Conservation (phyloP, 2,329 filamentous ascomycete species). For the Claviceps spartinae region DNA sequence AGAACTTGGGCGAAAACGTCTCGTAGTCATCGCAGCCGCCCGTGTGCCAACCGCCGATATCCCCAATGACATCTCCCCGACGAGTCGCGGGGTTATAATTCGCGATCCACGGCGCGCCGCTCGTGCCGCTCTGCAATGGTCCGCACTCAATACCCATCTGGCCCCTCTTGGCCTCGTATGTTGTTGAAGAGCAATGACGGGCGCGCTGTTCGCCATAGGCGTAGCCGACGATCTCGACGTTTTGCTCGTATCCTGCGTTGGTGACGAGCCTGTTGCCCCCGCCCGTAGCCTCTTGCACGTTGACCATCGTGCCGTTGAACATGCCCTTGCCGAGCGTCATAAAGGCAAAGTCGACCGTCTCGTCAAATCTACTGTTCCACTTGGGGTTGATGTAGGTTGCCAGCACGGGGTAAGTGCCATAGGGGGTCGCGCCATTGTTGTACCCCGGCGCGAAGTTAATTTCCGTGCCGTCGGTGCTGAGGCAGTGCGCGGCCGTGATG, state of each 20-base stretch:
- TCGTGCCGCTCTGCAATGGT: conserved; percentile 6
- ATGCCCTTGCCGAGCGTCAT: conserved; percentile 6
- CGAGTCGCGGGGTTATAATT: conserved; percentile 3
- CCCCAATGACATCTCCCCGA: conserved; percentile 5
- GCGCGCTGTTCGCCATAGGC: conserved; percentile 4
- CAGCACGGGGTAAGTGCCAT: conserved; percentile 6
- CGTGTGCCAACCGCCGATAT: conserved; percentile 7
- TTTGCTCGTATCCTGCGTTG: conserved; percentile 4
- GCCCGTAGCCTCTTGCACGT: conserved; percentile 6
- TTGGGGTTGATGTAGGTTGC: conserved; percentile 2
- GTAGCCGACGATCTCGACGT: conserved; percentile 6
- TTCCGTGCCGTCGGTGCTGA: conserved; percentile 4
- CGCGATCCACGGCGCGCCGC: conserved; percentile 7
- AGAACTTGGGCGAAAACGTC: conserved; percentile 5
- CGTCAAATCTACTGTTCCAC: conserved; percentile 4
- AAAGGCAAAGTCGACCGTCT: conserved; percentile 7
- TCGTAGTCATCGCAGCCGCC: conserved; percentile 7
- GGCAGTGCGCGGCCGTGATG: conserved; percentile 7
- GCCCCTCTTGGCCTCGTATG: conserved; percentile 5
- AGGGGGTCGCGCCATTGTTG: conserved; percentile 5
- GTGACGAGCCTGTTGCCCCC: conserved; percentile 6
- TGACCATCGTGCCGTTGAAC: conserved; percentile 4
- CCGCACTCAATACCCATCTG: conserved; percentile 8
- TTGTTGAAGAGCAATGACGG: conserved; percentile 5
- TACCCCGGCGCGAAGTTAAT: conserved; percentile 7